Evolutionary conservation across 2,329 filamentous ascomycete species (phyloP), one percentile per base, ranked within the genome.

Genomic region (Colletotrichum musae): DNA sequence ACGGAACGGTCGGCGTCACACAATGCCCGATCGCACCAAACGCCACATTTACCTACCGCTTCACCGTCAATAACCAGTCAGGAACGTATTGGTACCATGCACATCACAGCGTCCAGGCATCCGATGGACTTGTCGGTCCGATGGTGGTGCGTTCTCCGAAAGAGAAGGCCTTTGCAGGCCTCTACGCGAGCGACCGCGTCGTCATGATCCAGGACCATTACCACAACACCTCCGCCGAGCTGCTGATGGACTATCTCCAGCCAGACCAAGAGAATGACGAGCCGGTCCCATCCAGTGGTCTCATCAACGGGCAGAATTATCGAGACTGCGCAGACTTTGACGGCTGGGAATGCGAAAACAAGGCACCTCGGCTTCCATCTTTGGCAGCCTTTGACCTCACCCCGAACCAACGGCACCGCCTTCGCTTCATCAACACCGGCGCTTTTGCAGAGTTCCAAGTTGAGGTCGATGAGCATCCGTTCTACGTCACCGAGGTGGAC

Each of bases 181-280:
- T 72, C 2, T 80, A 80, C 50, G 73, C 70, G 9, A 76, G 76
- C 0, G 92, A 94, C 70, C 80, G 90, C 39, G 82, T 91, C 0
- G 75, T 94, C 18, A 91, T 92, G 71, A 79, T 94, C n/a, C 90
- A 89, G 18, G 92, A 94, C 73, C 92, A 92, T 83, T 94, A 94
- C 68, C 91, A 94, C 73, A 87, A 91, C 56, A 77, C 82, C 10
- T 85, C 84, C 1, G 81, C 79, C 0, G 79, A 82, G 47, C 79
- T 90, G 0, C 75, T 89, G 3, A 84, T 85, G 75, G 80, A 85
- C 18, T 90, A 91, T 69, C 84, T 92, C 48, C 84, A 77, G 2
- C 80, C 83, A 0, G 78, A 90, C 81, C 72, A 88, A 82, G 83
- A 85, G 54, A 85, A 85, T 26, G 88, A 89, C 0, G 91, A 93